Evolutionary conservation across 129 eudicot species (phyloP), one percentile per base, ranked within the genome.

Genomic region (Saussurea involucrata): DNA sequence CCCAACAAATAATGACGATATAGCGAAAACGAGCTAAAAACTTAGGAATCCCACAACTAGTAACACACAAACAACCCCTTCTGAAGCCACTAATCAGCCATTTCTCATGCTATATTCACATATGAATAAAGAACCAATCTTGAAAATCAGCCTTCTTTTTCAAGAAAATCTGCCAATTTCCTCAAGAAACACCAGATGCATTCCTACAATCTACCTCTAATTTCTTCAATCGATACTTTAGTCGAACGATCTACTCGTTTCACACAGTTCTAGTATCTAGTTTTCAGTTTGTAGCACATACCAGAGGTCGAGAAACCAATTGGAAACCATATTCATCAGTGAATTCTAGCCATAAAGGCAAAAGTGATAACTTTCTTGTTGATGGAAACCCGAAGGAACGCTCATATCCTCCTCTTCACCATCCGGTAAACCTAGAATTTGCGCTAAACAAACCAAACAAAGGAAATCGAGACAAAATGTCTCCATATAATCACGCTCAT

Each of bases 401-500:
- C 69, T 29, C 20, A 66, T 42, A 58, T 49, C 83, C 68, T 27
- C 76, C 27, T 75, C 80, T 55, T 69, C 64, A 5, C 78, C 75
- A 68, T 64, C 89, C 66, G 80, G 81, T 68, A 79, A 74, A 49
- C 80, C 37, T n/a, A 80, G 57, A 17, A 87, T 29, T 17, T 80
- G 70, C 34, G 65, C 67, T 74, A 69, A 63, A 69, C 96, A 86
- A 77, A 81, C 80, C 31, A 89, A 71, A 80, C 98, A 92, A 65
- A 78, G 66, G 1, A 74, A 46, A 8, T 88, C 86, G 8, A 82
- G 37, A 60, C 74, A 33, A 31, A 90, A 90, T 0, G 85, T 84
- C 81, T 90, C 98, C 75, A 63, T 84, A 34, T 86, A 92, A 28
- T 78, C 85, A n/a, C 82, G 36, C 3, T 81, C 82, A 24, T 53